A percentile compares a stretch with the other conserved stretches of the same genome.
Evolutionary conservation across 2,329 filamentous ascomycete genomes (phyloP).

Genomic region (Arthrobotrys iridis): DNA sequence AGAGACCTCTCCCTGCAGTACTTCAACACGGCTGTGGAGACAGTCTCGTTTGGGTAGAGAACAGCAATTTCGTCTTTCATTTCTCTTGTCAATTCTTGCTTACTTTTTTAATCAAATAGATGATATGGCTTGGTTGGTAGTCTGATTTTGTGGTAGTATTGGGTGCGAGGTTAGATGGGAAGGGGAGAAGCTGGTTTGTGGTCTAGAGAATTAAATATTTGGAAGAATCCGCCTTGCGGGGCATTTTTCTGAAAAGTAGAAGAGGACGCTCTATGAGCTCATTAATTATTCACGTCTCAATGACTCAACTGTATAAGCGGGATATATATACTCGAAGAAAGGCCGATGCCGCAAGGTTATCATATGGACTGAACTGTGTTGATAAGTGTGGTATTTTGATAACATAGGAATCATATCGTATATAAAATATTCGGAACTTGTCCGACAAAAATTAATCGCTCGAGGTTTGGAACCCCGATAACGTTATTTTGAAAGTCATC

Average conservation of each 20-base stretch:
- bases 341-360: neutral
- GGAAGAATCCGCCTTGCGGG: neutral
- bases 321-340: neutral
- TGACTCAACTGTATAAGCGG: neutral
- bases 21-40: constrained; percentile 54
- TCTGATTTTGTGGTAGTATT: neutral
- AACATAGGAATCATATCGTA: neutral
- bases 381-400: neutral
- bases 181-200: neutral
- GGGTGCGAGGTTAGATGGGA: neutral
- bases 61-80: constrained; percentile 45
- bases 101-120: neutral
- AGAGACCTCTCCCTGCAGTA: constrained; percentile 56
- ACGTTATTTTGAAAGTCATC: too few species aligned
- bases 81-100: neutral
- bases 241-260: neutral
- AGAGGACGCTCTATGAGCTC: neutral
- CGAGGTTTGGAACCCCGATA: neutral
- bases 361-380: neutral
- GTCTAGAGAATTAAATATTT: neutral
- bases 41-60: constrained; percentile 55
- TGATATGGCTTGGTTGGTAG: neutral
- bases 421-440: neutral
- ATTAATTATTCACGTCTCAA: neutral
- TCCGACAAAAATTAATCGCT: neutral